These are phyloP conservation scores for Murraya koenigii DNA, from an alignment of 345 rosid genomes.

Conservation along the genomic window DNA sequence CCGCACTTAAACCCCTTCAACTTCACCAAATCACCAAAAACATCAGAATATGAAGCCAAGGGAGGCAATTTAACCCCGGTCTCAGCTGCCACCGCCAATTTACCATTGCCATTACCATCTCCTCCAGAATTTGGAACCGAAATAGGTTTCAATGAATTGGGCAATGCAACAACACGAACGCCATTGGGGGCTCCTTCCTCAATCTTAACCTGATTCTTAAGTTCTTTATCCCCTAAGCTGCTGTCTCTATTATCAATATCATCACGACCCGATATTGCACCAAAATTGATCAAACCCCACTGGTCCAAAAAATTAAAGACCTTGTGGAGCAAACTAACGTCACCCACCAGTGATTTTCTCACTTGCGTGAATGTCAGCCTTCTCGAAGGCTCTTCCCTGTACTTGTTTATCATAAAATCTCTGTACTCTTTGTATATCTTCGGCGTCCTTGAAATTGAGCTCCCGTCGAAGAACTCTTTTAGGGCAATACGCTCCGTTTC, in stretches of 20 bases:
- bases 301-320: slow-evolving; percentile 64
- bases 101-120: background rate
- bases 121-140: slow-evolving; percentile 31
- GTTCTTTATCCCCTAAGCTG: slow-evolving; percentile 20
- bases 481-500: slow-evolving; percentile 71
- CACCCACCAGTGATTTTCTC: slow-evolving; percentile 78
- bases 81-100: slow-evolving; percentile 22
- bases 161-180: slow-evolving; percentile 69
- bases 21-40: slow-evolving; percentile 46
- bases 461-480: slow-evolving; percentile 77
- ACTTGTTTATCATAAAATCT: slow-evolving; percentile 88
- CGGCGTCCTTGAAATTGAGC: slow-evolving; percentile 83
- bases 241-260: background rate
- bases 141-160: slow-evolving; percentile 62
- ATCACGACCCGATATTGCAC: slow-evolving; percentile 14
- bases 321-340: slow-evolving; percentile 73
- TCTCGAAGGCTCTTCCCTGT: slow-evolving; percentile 69
- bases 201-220: slow-evolving; percentile 32
- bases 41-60: slow-evolving; percentile 73
- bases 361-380: slow-evolving; percentile 75
- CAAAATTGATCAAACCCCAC: slow-evolving; percentile 83
- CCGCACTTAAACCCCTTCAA: slow-evolving; percentile 37
- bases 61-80: slow-evolving; percentile 50
- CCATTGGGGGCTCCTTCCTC: slow-evolving; percentile 76
- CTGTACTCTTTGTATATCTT: slow-evolving; percentile 90